Percentiles rank a stretch among this genome's conserved stretches.
Conservation (phyloP, 768 basidiomycete genomes). For the Rhodotorula toruloides region DNA sequence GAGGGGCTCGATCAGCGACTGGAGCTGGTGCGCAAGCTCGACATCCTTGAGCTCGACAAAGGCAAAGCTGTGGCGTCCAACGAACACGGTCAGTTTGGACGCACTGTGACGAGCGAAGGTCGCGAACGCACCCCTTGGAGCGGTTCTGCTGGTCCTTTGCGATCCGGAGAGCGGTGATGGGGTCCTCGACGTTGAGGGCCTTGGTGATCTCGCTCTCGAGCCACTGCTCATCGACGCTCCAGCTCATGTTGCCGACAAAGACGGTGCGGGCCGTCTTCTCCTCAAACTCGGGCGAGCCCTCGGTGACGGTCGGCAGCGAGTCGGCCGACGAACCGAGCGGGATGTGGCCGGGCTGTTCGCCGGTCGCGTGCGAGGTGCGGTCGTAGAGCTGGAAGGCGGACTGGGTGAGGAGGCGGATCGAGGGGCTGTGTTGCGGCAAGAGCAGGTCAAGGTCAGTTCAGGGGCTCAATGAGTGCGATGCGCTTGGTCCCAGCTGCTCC, state of each 20-base stretch:
- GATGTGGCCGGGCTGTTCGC: not conserved
- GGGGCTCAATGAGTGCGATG: too few relatives aligned
- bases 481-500: too few relatives aligned
- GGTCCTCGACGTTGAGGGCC: slow-evolving; percentile 63
- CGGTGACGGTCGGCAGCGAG: too few relatives aligned
- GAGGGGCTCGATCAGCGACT: slow-evolving; percentile 67
- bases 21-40: slow-evolving; percentile 57
- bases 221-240: slow-evolving; percentile 95
- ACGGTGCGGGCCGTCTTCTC: slow-evolving; percentile 59
- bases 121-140: slow-evolving; percentile 23
- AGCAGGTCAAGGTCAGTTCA: too few relatives aligned
- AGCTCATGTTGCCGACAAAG: slow-evolving; percentile 88
- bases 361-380: not conserved
- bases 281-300: slow-evolving; percentile 47
- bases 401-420: not conserved
- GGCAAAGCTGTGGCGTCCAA: slow-evolving; percentile 10
- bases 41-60: slow-evolving; percentile 48
- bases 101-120: too few relatives aligned
- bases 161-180: slow-evolving; percentile 43
- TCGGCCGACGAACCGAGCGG: too few relatives aligned
- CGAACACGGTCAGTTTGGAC: too few relatives aligned
- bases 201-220: slow-evolving; percentile 81
- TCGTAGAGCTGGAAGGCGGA: too few relatives aligned
- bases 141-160: slow-evolving; percentile 26
- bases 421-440: too few relatives aligned